phyloP scores from a whole-genome alignment of 495 filamentous ascomycete species.

The Viridothelium virens region DNA sequence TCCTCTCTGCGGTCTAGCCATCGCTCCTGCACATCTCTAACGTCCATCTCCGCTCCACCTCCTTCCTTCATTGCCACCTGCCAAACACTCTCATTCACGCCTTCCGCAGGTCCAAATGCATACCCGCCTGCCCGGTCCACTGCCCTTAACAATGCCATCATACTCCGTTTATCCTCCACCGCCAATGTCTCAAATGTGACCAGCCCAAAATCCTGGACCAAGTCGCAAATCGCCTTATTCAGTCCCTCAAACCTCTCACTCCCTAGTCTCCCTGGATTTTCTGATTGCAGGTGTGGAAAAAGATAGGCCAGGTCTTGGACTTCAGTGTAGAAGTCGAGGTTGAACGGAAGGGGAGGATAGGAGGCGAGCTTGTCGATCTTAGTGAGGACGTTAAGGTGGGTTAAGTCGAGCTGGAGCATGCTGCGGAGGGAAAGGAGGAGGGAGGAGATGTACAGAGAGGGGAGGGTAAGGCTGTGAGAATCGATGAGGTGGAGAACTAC shows the following conservation, averaged over 20 bases:
- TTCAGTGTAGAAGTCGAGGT: conserved; percentile 93
- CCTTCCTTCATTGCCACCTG: conserved; percentile 88
- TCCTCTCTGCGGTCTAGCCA: conserved; percentile 88
- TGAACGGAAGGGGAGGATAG: conserved; percentile 81
- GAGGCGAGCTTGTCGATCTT: conserved; percentile 87
- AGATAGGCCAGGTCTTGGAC: conserved; percentile 88
- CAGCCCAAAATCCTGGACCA: conserved; percentile 81
- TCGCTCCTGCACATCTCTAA: conserved; percentile 83
- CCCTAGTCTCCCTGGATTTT: conserved; percentile 17
- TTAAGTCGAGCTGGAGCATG: conserved; percentile 96
- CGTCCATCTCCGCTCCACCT: conserved; percentile 60
- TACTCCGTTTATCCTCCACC: conserved; percentile 90
- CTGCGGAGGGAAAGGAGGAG: conserved; percentile 84
- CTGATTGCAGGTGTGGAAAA: conserved; percentile 63
- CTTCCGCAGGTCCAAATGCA: conserved; percentile 83
- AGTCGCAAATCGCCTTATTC: conserved; percentile 75
- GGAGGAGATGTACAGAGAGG: conserved; percentile 89
- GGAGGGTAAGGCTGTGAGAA: conserved; percentile 80
- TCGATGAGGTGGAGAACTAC: conserved; percentile 87
- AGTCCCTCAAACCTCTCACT: conserved; percentile 63
- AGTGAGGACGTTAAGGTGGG: conserved; percentile 89
- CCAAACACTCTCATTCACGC: conserved; percentile 88
- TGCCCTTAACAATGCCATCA: conserved; percentile 79
- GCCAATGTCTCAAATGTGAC: conserved; percentile 89
- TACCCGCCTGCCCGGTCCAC: conserved; percentile 91